phyloP scores from a whole-genome alignment of 2,329 filamentous ascomycete genomes.

The Cyclaneusma minus region DNA sequence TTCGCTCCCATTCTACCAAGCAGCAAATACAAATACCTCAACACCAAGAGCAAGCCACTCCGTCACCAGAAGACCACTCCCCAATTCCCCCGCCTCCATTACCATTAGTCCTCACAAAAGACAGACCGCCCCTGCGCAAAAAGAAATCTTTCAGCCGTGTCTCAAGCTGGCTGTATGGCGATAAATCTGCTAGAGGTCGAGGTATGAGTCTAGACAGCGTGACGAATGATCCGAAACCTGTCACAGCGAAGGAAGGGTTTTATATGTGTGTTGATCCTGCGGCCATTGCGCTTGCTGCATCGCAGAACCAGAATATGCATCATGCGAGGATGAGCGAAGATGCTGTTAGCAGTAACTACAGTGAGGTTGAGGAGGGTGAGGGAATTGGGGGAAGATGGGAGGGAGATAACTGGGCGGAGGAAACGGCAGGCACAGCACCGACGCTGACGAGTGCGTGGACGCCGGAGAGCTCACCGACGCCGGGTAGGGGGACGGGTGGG shows the following conservation, averaged over 20 bases:
- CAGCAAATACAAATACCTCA: too few relatives aligned
- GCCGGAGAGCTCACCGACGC: too few relatives aligned
- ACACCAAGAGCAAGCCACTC: conserved; percentile 12
- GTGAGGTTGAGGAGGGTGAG: too few relatives aligned
- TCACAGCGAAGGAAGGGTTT: conserved; percentile 37
- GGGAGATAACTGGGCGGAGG: too few relatives aligned
- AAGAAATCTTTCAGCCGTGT: conserved; percentile 52
- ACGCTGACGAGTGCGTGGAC: too few relatives aligned
- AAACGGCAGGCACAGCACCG: too few relatives aligned
- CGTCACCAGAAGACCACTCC: conserved; percentile 4
- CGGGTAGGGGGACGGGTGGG: too few relatives aligned
- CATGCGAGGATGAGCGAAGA: too few relatives aligned
- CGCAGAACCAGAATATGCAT: too few relatives aligned
- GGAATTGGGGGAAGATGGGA: too few relatives aligned
- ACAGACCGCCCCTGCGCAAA: conserved; percentile 42
- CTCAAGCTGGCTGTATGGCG: conserved; percentile 37
- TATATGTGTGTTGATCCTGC: conserved; percentile 37
- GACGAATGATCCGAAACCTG: conserved; percentile 37
- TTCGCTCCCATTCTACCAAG: conserved; percentile 3
- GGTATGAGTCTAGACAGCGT: conserved; percentile 26
- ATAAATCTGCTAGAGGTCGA: conserved; percentile 5
- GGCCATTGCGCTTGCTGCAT: too few relatives aligned
- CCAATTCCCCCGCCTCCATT: conserved; percentile 34
- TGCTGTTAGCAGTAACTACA: too few relatives aligned
- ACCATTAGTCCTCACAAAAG: conserved; percentile 31